Evolutionary conservation across 306 rosid species (phyloP).

Genomic region (Alnus glutinosa): DNA sequence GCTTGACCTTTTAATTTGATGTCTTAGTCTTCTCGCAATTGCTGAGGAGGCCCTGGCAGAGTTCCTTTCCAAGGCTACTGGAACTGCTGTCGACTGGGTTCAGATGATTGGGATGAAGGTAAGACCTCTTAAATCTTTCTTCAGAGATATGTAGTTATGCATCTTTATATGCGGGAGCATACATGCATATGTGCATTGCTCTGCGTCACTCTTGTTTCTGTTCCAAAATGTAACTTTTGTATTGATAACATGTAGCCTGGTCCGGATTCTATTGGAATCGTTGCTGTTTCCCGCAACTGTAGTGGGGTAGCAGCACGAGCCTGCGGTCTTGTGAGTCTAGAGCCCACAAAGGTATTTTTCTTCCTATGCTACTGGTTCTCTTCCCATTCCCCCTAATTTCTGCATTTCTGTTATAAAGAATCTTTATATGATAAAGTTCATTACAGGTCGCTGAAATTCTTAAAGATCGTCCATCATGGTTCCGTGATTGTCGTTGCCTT

Average conservation of each 20-base stretch:
- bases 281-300: conserved; percentile 98
- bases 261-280: conserved; percentile 99
- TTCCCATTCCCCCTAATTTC: background rate
- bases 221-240: background rate
- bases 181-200: background rate
- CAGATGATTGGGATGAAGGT: conserved; percentile 99
- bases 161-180: background rate
- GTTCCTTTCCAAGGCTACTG: conserved; percentile 99
- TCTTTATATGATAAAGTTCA: background rate
- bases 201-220: background rate
- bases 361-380: background rate
- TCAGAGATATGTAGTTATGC: background rate
- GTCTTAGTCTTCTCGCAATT: conserved; percentile 75
- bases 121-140: background rate
- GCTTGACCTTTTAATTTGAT: background rate
- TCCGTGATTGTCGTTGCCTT: conserved; percentile 85
- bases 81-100: conserved; percentile 99
- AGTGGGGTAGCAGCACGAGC: conserved; percentile 98
- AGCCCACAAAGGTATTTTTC: conserved; percentile 81
- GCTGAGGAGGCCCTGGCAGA: conserved; percentile 99
- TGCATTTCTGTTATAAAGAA: conserved; percentile 4
- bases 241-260: conserved; percentile 67
- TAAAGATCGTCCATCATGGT: conserved; percentile 92
- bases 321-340: conserved; percentile 99
- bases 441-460: conserved; percentile 88